phyloP scores from a whole-genome alignment of 805 yeast genomes.

The Starmerella stigmatis region DNA sequence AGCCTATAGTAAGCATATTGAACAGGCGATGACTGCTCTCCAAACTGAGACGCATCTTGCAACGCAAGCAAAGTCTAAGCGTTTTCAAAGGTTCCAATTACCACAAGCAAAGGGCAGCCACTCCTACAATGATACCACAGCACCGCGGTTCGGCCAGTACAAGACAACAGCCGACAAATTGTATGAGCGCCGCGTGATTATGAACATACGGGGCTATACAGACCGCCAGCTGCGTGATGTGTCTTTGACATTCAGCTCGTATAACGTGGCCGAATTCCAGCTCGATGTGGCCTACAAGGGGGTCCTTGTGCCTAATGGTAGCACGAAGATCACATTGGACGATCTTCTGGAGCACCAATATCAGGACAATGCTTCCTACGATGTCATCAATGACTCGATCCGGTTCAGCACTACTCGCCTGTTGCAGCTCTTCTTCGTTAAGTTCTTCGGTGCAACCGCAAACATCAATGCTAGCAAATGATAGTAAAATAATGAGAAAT shows the following conservation, averaged over 20 bases:
- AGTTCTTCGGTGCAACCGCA: slow-evolving; percentile 43
- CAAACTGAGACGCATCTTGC: slow-evolving; percentile 34
- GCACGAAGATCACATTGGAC: slow-evolving; percentile 52
- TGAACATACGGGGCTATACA: slow-evolving; percentile 45
- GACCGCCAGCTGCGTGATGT: slow-evolving; percentile 50
- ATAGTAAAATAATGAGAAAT: not conserved
- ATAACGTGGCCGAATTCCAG: slow-evolving; percentile 57
- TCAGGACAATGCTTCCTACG: slow-evolving; percentile 46
- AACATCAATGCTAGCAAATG: not conserved
- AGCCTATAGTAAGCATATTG: slow-evolving; percentile 40
- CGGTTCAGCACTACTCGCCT: slow-evolving; percentile 58
- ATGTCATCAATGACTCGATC: slow-evolving; percentile 57
- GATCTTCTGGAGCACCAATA: slow-evolving; percentile 64
- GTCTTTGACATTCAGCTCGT: slow-evolving; percentile 65
- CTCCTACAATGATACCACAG: not conserved
- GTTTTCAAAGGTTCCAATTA: slow-evolving; percentile 32
- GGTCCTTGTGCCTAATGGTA: slow-evolving; percentile 44
- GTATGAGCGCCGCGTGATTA: slow-evolving; percentile 58
- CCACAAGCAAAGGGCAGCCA: not conserved
- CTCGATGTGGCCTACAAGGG: slow-evolving; percentile 65
- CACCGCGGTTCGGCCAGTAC: slow-evolving; percentile 64
- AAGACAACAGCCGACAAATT: slow-evolving; percentile 67
- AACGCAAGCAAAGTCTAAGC: slow-evolving; percentile 23
- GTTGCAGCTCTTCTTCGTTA: slow-evolving; percentile 58
- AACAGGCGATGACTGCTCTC: slow-evolving; percentile 41